Base-by-base conservation (phyloP, 805 yeast genomes). In the Lachancea lanzarotensis region DNA sequence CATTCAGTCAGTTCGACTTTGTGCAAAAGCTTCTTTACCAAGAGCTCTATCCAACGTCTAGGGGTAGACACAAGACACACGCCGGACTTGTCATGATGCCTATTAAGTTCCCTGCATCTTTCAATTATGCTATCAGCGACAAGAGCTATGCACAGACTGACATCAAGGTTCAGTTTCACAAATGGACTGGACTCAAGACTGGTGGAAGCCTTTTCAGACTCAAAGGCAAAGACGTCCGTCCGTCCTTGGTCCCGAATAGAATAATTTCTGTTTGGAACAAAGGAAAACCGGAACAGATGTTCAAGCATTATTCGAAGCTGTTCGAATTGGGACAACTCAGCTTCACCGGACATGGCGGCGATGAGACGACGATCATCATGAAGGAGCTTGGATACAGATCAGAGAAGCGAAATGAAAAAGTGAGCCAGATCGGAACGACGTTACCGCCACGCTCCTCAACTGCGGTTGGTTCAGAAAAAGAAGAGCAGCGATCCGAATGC, bases 21-120 rank as follows among this genome's bases (percentile, higher is more conserved):
- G 19, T 39, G 8, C 43, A 38, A 26, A 44, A 39, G 25, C 22
- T 44, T 12, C 29, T 44, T 2, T 44, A 34, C 16, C 37, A 38
- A 22, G 47, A 44, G 19, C 20, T 38, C 19, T 22, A 29, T 20
- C 29, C 39, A 2, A 18, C n/a, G 29, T 17, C 29, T 11, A 20
- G 3, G 16, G 43, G 37, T 18, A 11, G 43, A 30, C 36, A 40
- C 34, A 51, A 42, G 37, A 52, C 54, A 12, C 50, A 49, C 32
- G 48, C 49, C 3, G 49, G 53, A 22, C 46, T 55, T n/a, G 33
- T 55, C 13, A 43, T 53, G n/a, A 52, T 53, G 31, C 59, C 59
- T 12, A 48, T 40, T 32, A 37, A 45, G 12, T 55, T 53, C 32
- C 57, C 57, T 1, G 39, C 40, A 31, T 20, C 36, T 15, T 53